Conservation (phyloP, 495 filamentous ascomycete genomes). For the Neurospora sp. region DNA sequence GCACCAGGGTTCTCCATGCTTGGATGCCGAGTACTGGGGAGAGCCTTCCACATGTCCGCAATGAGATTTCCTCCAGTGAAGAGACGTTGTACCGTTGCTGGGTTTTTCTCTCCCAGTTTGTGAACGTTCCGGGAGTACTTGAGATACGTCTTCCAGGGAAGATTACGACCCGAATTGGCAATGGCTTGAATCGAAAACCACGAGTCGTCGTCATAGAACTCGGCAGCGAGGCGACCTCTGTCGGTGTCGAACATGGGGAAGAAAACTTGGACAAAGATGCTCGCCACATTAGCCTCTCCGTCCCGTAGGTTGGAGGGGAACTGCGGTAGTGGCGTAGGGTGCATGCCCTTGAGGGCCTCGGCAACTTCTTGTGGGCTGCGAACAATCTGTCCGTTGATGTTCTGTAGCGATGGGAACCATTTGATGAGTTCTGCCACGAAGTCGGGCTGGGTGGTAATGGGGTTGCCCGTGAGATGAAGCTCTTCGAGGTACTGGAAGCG, state of each 20-base stretch:
- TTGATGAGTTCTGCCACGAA: constrained; percentile 62
- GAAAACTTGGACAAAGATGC: constrained; percentile 67
- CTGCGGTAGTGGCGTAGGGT: constrained; percentile 55
- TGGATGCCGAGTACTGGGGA: constrained; percentile 72
- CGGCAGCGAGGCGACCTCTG: constrained; percentile 47
- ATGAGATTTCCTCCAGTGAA: constrained; percentile 59
- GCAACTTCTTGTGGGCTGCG: constrained; percentile 57
- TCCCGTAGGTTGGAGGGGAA: constrained; percentile 64
- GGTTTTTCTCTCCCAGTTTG: constrained; percentile 47
- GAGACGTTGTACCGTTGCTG: constrained; percentile 51
- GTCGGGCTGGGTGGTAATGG: constrained; percentile 50
- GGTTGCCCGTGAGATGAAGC: constrained; percentile 66
- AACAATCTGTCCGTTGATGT: constrained; percentile 60
- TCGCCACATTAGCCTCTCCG: constrained; percentile 54
- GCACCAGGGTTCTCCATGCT: constrained; percentile 49
- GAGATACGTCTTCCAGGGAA: constrained; percentile 64
- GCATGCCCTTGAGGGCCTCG: constrained; percentile 24
- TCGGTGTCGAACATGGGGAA: constrained; percentile 66
- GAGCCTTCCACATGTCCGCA: constrained; percentile 49
- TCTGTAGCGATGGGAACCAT: constrained; percentile 70
- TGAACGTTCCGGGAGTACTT: constrained; percentile 73
- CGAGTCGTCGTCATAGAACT: constrained; percentile 69
- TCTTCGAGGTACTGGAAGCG: constrained; percentile 70
- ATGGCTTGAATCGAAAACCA: constrained; percentile 72
- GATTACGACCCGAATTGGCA: constrained; percentile 35